A percentile compares a stretch with the other conserved stretches of the same genome.
phyloP scores from a whole-genome alignment of 495 filamentous ascomycete genomes.

The Bryoglossum gracile region DNA sequence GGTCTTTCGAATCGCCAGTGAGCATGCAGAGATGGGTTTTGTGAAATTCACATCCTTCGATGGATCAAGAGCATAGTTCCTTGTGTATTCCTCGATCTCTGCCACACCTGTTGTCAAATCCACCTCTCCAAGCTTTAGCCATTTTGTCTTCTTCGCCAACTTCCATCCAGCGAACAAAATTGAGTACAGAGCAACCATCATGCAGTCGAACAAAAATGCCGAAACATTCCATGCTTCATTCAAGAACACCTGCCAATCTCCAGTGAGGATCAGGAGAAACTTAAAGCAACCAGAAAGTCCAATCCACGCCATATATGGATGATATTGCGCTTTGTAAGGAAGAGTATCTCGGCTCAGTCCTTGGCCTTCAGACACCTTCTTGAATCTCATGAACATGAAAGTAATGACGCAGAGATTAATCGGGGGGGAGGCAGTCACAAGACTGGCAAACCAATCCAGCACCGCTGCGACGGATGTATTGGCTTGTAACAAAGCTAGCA shows the following conservation, averaged over 20 bases:
- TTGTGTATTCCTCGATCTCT: conserved; percentile 68
- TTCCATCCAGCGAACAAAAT: conserved; percentile 67
- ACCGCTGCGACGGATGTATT: conserved; percentile 60
- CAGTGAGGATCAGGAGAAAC: conserved; percentile 66
- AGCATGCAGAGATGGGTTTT: background rate
- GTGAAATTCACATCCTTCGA: background rate
- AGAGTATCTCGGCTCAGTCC: conserved; percentile 54
- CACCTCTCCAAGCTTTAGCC: conserved; percentile 50
- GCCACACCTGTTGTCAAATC: conserved; percentile 55
- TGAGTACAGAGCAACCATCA: conserved; percentile 61
- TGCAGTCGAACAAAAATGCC: conserved; percentile 69
- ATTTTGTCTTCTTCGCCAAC: conserved; percentile 53
- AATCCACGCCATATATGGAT: conserved; percentile 67
- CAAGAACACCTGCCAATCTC: conserved; percentile 71
- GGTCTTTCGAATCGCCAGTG: background rate
- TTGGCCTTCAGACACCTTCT: conserved; percentile 60
- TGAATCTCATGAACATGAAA: conserved; percentile 67
- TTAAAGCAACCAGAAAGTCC: conserved; percentile 42
- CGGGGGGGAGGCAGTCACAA: conserved; percentile 65
- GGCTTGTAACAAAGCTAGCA: conserved; percentile 68
- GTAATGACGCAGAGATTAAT: conserved; percentile 70
- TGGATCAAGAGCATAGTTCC: conserved; percentile 42
- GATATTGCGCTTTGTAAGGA: conserved; percentile 57
- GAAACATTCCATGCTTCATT: conserved; percentile 61
- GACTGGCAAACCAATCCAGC: conserved; percentile 66